These are phyloP conservation scores for Aplosporella prunicola DNA, from an alignment of 2,329 filamentous ascomycete genomes.

Conservation along the genomic window DNA sequence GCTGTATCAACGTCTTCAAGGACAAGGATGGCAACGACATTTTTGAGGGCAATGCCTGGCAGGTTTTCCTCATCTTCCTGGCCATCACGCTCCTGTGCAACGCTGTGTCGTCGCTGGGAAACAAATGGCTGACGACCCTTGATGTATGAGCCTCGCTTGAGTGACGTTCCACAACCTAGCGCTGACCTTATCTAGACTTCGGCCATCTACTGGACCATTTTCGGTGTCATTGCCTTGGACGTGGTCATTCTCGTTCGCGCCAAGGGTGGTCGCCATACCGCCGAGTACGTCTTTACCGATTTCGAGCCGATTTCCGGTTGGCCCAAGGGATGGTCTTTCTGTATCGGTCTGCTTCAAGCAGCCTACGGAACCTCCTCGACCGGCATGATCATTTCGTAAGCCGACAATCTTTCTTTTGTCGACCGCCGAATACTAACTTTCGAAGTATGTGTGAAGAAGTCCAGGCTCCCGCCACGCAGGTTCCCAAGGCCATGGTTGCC, in stretches of 20 bases:
- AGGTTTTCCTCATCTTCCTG: slow-evolving; percentile 41
- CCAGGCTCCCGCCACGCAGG: slow-evolving; percentile 53
- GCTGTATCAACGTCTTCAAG: slow-evolving; percentile 48
- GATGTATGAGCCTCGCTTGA: slow-evolving; percentile 49
- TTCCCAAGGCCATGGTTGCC: slow-evolving; percentile 62
- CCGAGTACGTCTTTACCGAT: slow-evolving; percentile 55
- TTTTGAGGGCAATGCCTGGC: slow-evolving; percentile 35
- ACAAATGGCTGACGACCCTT: slow-evolving; percentile 47
- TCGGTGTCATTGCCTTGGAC: slow-evolving; percentile 56
- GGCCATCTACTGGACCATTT: slow-evolving; percentile 67
- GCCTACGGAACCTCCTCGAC: slow-evolving; percentile 67
- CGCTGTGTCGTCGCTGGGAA: slow-evolving; percentile 42
- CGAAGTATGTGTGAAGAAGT: slow-evolving; percentile 67
- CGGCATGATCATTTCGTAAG: slow-evolving; percentile 70
- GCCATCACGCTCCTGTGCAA: slow-evolving; percentile 43
- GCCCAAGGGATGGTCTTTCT: slow-evolving; percentile 62
- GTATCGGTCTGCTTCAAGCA: slow-evolving; percentile 61
- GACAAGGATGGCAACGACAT: slow-evolving; percentile 36
- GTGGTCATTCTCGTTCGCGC: slow-evolving; percentile 55
- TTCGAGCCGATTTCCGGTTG: slow-evolving; percentile 63
- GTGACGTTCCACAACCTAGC: not conserved
- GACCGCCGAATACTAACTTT: too few species aligned
- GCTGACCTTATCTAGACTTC: slow-evolving; percentile 48
- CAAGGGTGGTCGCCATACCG: slow-evolving; percentile 56
- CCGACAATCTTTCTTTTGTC: slow-evolving; percentile 20